Base-by-base conservation (phyloP, 257 asterid species). In the Gentiana dahurica region DNA sequence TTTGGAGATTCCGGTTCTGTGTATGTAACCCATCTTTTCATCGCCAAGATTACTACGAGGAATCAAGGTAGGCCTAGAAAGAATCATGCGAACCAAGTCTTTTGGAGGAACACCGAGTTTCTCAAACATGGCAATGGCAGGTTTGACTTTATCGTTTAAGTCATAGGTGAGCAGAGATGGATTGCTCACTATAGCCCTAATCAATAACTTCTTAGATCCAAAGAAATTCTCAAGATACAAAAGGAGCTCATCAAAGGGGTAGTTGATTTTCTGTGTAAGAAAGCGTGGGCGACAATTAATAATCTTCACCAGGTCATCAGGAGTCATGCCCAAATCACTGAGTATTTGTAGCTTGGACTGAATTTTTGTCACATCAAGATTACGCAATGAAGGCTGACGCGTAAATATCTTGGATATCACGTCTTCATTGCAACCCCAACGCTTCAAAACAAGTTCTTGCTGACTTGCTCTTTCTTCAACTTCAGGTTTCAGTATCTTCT, bases 121-220 rank as follows among this genome's bases (percentile, higher is more conserved):
- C 57, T 82, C 85, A 36, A 75, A 88, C 35, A 77, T 68, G 54
- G 81, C 66, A 57, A 88, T 59, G 36, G 72, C 79, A 13, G 92
- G 93, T 64, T 72, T 80, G 52, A 84, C 68, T 65, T 67, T 76
- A 12, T 78, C 77, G 61, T 71, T 76, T 51, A 87, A 71, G 71
- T 87, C 95, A 51, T 84, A 84, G 36, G 76, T 82, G n/a, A 84
- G 89, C 34, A 87, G 71, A 49, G 96, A 84, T 49, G 93, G 96
- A 66, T 87, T 87, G 34, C 85, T 75, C 65, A 82, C 76, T 44
- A 87, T 55, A 49, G 93, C 87, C 75, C 80, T 84, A 53, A 72
- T 71, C 45, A 87, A 79, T 51, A 73, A 61, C 58, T 84, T 77
- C 68, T 62, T 70, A 3, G 91, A 79, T 54, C 83, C 86, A 69